Base-by-base conservation (phyloP, 148 eudicot genomes). In the Cornus kousa region DNA sequence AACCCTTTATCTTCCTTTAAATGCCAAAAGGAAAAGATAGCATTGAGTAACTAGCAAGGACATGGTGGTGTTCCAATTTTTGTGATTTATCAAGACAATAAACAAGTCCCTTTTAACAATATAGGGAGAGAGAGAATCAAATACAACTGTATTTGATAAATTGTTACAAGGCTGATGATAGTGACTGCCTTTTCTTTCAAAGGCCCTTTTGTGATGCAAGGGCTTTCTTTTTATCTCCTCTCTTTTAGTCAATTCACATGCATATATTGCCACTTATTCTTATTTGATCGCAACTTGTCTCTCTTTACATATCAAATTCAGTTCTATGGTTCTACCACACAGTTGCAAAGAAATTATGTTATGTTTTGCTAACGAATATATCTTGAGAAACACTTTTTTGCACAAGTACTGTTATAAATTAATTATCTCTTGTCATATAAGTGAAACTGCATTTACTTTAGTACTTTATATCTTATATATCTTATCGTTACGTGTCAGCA, bases 141-240 rank as follows among this genome's bases (percentile, higher is more conserved):
- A 28, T 28, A 28, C 28, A 0, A 28, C 28, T 28, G 28, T 28
- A 28, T 28, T 28, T 28, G 28, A 28, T 28, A 1, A 1, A 28
- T 28, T 28, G 1, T 28, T 28, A 1, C 1, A 28, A 33, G 12
- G 70, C 2, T 4, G 23, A 65, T 19, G 68, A 65, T 5, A n/a
- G n/a, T 65, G 68, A 65, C 9, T 20, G 68, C 68, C 68, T 65
- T 65, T n/a, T 65, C 31, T 48, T 65, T 65, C 68, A 65, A 65
- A 65, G 68, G 10, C 24, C 68, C 31, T n/a, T 65, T n/a, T n/a
- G 23, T 65, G 68, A 65, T 65, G 68, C 4, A 31, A 67, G 68
- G 22, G 7, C 28, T 66, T n/a, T 9, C 68, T 66, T 66, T 66
- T 22, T 22, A 19, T 35, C 37, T 28, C 70, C 11, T 14, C 24